phyloP scores from a whole-genome alignment of 352 stramenopile species.

The Phytopythium litorale region DNA sequence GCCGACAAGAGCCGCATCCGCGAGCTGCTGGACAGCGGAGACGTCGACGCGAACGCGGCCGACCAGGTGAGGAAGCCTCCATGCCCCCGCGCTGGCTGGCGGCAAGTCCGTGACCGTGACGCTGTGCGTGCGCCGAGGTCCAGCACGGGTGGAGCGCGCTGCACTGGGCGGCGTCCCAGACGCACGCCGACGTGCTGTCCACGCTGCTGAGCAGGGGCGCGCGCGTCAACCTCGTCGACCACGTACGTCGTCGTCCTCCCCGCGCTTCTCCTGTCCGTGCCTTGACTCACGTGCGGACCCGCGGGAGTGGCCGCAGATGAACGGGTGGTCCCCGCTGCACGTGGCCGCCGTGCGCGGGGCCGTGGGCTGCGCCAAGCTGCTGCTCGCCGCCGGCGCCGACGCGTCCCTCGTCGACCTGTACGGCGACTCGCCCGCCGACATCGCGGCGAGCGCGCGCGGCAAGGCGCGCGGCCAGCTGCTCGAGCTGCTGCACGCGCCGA shows the following conservation, averaged over 20 bases:
- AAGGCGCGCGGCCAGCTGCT: constrained; percentile 45
- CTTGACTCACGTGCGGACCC: neutral
- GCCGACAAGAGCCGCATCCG: constrained; percentile 46
- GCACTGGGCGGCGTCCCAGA: constrained; percentile 74
- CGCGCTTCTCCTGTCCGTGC: neutral
- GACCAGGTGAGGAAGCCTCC: constrained; percentile 40
- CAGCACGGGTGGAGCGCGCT: constrained; percentile 77
- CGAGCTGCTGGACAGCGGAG: constrained; percentile 44
- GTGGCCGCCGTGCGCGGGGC: constrained; percentile 51
- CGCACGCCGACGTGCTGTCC: constrained; percentile 45
- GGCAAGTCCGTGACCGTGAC: neutral
- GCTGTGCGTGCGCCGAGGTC: neutral
- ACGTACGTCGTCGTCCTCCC: constrained; percentile 16
- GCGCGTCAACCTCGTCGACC: constrained; percentile 55
- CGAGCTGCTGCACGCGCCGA: constrained; percentile 21
- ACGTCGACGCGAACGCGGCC: constrained; percentile 40
- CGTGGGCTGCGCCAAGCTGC: constrained; percentile 37
- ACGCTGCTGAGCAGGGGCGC: constrained; percentile 38
- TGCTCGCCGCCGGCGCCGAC: constrained; percentile 40
- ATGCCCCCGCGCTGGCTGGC: neutral
- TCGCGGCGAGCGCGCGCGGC: constrained; percentile 26
- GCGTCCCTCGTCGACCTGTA: constrained; percentile 40
- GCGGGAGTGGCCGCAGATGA: constrained; percentile 24
- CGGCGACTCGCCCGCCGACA: constrained; percentile 45
- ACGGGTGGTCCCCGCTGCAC: constrained; percentile 67